Evolutionary conservation across 2,329 filamentous ascomycete genomes (phyloP).

Genomic region (Seiridium cupressi): DNA sequence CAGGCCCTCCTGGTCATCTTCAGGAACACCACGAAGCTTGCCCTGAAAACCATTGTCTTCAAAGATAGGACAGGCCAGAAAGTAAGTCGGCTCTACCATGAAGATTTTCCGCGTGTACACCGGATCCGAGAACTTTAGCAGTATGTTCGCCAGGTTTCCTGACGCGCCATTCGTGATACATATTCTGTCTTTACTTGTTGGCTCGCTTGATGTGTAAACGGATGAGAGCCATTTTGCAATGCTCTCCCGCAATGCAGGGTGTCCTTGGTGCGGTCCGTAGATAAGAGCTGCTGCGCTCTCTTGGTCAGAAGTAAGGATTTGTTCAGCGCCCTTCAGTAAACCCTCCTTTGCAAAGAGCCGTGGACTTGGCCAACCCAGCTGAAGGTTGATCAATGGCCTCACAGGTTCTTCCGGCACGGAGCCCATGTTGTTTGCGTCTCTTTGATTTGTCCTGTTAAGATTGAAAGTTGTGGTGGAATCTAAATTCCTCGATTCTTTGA

Average conservation of each 20-base stretch:
- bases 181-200: conserved; percentile 50
- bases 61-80: conserved; percentile 64
- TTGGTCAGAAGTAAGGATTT: conserved; percentile 45
- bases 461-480: background rate
- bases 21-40: conserved; percentile 58
- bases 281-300: conserved; percentile 50
- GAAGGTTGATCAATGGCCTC: conserved; percentile 21
- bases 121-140: conserved; percentile 65
- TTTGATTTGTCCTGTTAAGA: background rate
- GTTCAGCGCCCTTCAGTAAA: conserved; percentile 49
- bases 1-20: conserved; percentile 59
- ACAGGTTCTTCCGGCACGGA: background rate
- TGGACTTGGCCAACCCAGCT: conserved; percentile 26
- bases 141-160: conserved; percentile 61
- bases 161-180: conserved; percentile 66
- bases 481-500: background rate
- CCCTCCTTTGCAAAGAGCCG: conserved; percentile 53
- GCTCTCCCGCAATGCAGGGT: conserved; percentile 48
- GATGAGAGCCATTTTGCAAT: conserved; percentile 59
- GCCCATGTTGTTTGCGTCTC: background rate
- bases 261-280: conserved; percentile 64
- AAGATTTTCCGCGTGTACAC: conserved; percentile 61
- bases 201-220: conserved; percentile 46
- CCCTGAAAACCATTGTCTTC: conserved; percentile 61
- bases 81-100: conserved; percentile 66